Evolutionary conservation across 148 eudicot genomes (phyloP), one percentile per base, ranked within the genome.

Genomic region (Mesembryanthemum crystallinum): DNA sequence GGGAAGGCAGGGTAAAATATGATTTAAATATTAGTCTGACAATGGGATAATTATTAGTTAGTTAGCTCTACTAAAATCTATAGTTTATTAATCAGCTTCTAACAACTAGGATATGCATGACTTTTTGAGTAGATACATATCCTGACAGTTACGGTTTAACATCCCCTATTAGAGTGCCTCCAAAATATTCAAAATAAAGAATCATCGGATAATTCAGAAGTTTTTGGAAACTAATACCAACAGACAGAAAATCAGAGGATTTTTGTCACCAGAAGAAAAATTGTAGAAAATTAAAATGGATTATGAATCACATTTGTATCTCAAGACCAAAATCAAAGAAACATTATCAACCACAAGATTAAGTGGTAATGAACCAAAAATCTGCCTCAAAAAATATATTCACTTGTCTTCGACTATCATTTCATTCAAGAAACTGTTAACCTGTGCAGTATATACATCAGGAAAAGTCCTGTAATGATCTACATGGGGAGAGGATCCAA

Each of bases 391-490:
- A 20, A 54, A 35, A 28, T 72, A 59, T 21, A 29, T 33, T 54
- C 62, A 39, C 67, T 25, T 58, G 25, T 17, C 83, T 5, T 29
- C 21, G 69, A 42, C 68, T 57, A 88, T 80, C 79, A 88, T 79
- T 58, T 84, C 81, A 28, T 82, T 73, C 83, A 92, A 77, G 76
- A 96, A 92, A 77, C 66, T 82, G 43, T 84, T 58, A 47, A 96
- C 79, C 63, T 87, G 85, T 47, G 88, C 80, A 27, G 88, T 54
- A 79, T 96, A 96, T 3, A 83, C 45, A 77, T 80, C 76, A 30
- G 97, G 97, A 82, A 85, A 96, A 28, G 89, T 86, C 77, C 99
- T 81, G 83, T 82, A 92, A 79, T 96, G 99, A 73, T 92, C 98
- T 20, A 96, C 98, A 57, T 96, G 99, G 72, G 99, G 97, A 47